phyloP scores from a whole-genome alignment of 345 rosid species.

The Adansonia digitata region DNA sequence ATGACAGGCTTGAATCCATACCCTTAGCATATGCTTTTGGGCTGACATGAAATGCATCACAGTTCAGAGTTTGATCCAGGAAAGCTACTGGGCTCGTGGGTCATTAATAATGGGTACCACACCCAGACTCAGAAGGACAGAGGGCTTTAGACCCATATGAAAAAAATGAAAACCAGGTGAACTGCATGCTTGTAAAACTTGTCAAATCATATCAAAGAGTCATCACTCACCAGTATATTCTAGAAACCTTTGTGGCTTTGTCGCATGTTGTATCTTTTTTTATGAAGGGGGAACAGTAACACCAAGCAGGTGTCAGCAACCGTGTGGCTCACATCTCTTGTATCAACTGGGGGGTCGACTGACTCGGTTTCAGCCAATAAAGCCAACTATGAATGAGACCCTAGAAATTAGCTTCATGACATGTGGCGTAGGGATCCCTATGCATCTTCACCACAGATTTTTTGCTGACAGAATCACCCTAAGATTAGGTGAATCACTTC shows the following conservation, averaged over 20 bases:
- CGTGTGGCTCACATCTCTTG: neutral
- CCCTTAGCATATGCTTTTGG: too few relatives aligned
- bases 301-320: neutral
- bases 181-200: neutral
- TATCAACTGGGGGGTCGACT: constrained; percentile 1
- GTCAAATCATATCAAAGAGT: constrained; percentile 11
- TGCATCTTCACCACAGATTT: neutral
- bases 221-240: neutral
- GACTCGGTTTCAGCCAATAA: neutral
- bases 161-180: neutral
- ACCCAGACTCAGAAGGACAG: neutral
- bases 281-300: neutral
- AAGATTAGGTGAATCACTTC: neutral
- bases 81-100: neutral
- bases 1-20: neutral
- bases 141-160: neutral
- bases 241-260: neutral
- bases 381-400: neutral
- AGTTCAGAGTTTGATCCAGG: neutral
- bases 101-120: neutral
- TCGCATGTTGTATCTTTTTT: neutral
- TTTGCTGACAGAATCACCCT: neutral
- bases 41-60: neutral
- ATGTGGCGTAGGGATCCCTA: neutral
- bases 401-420: neutral